A percentile compares a stretch with the other conserved stretches of the same genome.
phyloP scores from a whole-genome alignment of 2,329 filamentous ascomycete species.

The Cladobotryum mycophilum region DNA sequence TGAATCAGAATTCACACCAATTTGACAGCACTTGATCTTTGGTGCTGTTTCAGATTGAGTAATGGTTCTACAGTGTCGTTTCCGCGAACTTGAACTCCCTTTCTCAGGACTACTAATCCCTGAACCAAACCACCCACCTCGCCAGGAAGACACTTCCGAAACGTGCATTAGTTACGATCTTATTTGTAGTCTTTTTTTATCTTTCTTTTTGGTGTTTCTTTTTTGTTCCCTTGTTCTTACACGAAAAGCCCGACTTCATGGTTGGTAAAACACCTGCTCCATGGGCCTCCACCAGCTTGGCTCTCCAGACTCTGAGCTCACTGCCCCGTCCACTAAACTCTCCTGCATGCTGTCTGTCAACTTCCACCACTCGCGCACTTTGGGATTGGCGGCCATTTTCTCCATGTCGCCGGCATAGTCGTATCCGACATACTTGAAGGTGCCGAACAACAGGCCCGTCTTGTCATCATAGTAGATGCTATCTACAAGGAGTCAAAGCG shows the following conservation, averaged over 20 bases:
- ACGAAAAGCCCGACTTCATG: conserved; percentile 29
- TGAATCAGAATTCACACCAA: too few species aligned
- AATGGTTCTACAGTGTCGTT: too few species aligned
- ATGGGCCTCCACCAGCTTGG: conserved; percentile 63
- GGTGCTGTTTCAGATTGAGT: too few species aligned
- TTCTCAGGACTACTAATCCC: too few species aligned
- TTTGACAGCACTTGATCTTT: too few species aligned
- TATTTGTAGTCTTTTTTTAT: too few species aligned
- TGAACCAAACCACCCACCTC: too few species aligned
- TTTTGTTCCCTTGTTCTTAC: neutral
- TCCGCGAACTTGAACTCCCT: too few species aligned
- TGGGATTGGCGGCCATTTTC: conserved; percentile 64
- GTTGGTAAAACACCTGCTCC: conserved; percentile 62
- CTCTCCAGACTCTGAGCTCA: conserved; percentile 51
- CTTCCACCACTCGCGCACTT: conserved; percentile 72
- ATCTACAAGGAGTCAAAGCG: conserved; percentile 38
- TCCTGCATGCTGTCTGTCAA: conserved; percentile 76
- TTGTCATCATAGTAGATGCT: conserved; percentile 65
- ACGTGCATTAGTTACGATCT: too few species aligned
- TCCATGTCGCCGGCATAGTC: conserved; percentile 71
- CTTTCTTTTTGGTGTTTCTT: neutral
- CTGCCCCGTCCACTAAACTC: conserved; percentile 53
- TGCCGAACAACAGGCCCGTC: conserved; percentile 62
- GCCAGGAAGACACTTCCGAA: too few species aligned
- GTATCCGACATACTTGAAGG: conserved; percentile 72